These are phyloP conservation scores for Aspergillus sp. DNA, from an alignment of 2,329 filamentous ascomycete species.

Conservation along the genomic window DNA sequence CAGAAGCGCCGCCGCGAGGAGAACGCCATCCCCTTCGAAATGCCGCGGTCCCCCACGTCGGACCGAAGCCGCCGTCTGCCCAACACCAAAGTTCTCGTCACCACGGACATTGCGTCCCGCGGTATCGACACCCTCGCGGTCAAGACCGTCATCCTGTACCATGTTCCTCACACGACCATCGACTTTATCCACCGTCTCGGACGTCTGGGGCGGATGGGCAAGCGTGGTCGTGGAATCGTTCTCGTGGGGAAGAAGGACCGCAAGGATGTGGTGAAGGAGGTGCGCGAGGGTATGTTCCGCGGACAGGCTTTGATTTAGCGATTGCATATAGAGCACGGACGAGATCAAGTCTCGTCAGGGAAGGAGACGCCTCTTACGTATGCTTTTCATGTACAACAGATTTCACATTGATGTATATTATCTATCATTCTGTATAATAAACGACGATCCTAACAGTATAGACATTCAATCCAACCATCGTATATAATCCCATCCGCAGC, in stretches of 20 bases:
- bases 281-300: conserved; percentile 84
- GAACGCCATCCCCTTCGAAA: conserved; percentile 42
- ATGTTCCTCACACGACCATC: conserved; percentile 96
- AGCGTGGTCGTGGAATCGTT: conserved; percentile 84
- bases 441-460: not conserved
- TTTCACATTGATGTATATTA: not conserved
- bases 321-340: too few relatives aligned
- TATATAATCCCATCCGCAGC: not conserved
- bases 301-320: conserved; percentile 71
- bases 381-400: not conserved
- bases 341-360: not conserved
- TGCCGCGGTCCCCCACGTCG: conserved; percentile 34
- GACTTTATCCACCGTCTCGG: conserved; percentile 97
- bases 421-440: not conserved
- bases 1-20: conserved; percentile 31
- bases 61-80: conserved; percentile 54
- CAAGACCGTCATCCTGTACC: conserved; percentile 87
- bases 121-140: conserved; percentile 94
- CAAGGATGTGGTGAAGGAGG: conserved; percentile 86
- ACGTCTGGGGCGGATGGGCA: conserved; percentile 86
- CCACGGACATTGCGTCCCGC: conserved; percentile 86
- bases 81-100: conserved; percentile 88
- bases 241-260: conserved; percentile 86
- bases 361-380: not conserved
- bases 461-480: not conserved